Base-by-base conservation (phyloP, 345 rosid genomes). In the Clausena lansium region DNA sequence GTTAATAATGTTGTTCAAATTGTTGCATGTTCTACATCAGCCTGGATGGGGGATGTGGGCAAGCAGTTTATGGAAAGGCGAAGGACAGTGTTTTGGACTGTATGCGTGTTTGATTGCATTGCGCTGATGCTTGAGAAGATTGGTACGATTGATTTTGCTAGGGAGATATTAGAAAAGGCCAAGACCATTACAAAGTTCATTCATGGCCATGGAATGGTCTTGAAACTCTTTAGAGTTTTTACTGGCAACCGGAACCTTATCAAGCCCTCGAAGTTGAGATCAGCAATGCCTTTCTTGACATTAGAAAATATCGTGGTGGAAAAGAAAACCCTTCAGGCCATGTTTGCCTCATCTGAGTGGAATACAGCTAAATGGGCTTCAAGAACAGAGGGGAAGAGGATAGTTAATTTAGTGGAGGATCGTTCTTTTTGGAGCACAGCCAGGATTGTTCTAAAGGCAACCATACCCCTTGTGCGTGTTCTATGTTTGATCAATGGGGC, bases 91-190 rank as follows among this genome's bases (percentile, higher is more conserved):
- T 89, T 93, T 80, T 93, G 92, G 97, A 84, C 84, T 38, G 82
- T 83, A 58, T 80, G 92, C 78, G 83, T 89, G 55, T 86, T 91
- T 33, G 86, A 86, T 35, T 93, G 93, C 81, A 83, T 91, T 19
- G 87, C 86, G 78, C 87, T 87, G 63, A 82, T 91, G 86, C 87
- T 93, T 24, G 81, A 78, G 77, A 84, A 83, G 76, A 78, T 87
- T 24, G 81, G 65, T 24, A 70, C 17, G 57, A 63, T 86, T 64
- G 79, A 36, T 76, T 72, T 76, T 22, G 64, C 83, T 62, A 77
- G 55, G 62, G 73, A 33, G 47, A 61, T 83, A 70, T 38, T 86
- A 73, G 84, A 85, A 7, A 87, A 83, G 69, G 87, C 86, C 69
- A 88, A 74, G 80, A 66, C n/a, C 58, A 50, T 87, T 4, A 76